phyloP scores from a whole-genome alignment of 164 flowering plant genomes.

The Malania oleifera region DNA sequence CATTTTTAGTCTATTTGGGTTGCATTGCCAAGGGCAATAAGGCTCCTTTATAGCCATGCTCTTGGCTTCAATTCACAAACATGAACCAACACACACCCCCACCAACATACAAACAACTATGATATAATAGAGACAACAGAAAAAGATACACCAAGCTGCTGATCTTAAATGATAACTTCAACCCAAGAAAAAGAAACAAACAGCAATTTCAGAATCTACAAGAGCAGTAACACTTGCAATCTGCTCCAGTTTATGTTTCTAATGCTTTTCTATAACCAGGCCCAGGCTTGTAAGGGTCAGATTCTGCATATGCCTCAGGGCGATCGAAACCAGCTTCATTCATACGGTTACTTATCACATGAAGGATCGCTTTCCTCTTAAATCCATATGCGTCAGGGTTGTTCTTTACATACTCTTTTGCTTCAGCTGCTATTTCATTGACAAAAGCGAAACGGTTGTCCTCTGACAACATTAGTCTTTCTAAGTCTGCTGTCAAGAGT shows the following conservation, averaged over 20 bases:
- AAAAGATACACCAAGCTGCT: no score
- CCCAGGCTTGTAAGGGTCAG: conserved; percentile 81
- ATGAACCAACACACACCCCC: no score
- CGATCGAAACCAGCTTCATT: conserved; percentile 75
- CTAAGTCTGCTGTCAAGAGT: conserved; percentile 60
- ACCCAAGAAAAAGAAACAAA: no score
- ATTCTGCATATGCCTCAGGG: conserved; percentile 66
- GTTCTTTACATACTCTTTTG: conserved; percentile 64
- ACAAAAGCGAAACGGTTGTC: conserved; percentile 85
- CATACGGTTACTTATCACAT: conserved; percentile 82
- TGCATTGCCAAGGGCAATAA: no score
- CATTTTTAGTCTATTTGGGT: no score
- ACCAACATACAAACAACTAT: no score
- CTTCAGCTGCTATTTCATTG: conserved; percentile 89
- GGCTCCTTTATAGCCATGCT: no score
- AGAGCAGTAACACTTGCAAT: no score
- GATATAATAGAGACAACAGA: no score
- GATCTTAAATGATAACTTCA: no score
- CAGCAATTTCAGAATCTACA: no score
- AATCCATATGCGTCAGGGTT: conserved; percentile 79
- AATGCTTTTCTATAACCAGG: conserved; percentile 55
- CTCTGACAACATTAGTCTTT: conserved; percentile 63
- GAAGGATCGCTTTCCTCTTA: conserved; percentile 73
- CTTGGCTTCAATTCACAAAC: no score
- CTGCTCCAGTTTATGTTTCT: conserved; percentile 11